A percentile compares a stretch with the other conserved stretches of the same genome.
Conservation (phyloP, 768 basidiomycete genomes). For the Tulasnella sp. region DNA sequence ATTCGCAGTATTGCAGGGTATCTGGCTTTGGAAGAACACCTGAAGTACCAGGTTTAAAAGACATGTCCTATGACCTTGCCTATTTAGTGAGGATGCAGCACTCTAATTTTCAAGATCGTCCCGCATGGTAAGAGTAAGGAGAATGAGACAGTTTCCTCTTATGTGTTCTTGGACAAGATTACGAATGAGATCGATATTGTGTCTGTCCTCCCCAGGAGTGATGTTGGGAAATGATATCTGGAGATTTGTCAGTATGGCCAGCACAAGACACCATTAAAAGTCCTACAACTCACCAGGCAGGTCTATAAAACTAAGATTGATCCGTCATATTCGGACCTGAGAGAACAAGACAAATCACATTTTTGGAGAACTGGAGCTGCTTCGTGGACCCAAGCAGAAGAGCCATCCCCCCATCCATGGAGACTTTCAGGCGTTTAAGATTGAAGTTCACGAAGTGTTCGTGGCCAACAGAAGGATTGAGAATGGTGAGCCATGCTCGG, state of each 20-base stretch:
- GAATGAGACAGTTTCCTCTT: constrained; percentile 40
- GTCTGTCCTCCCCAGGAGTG: constrained; percentile 25
- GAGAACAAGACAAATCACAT: constrained; percentile 35
- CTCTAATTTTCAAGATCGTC: constrained; percentile 57
- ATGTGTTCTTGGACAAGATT: constrained; percentile 39
- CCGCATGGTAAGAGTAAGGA: constrained; percentile 36
- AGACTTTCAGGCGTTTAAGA: constrained; percentile 4
- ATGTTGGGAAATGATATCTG: constrained; percentile 50
- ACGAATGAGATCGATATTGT: constrained; percentile 34
- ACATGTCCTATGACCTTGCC: constrained; percentile 38
- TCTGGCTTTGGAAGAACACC: constrained; percentile 64
- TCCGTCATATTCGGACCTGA: constrained; percentile 31
- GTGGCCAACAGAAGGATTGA: constrained; percentile 23
- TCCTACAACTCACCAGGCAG: constrained; percentile 22
- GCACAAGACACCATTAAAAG: constrained; percentile 10
- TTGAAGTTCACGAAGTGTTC: too few relatives aligned
- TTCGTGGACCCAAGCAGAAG: constrained; percentile 18
- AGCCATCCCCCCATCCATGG: constrained; percentile 1
- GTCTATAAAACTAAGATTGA: constrained; percentile 23
- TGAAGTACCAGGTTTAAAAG: constrained; percentile 20
- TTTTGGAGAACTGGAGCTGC: constrained; percentile 38
- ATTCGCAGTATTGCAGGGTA: constrained; percentile 33
- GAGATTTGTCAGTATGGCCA: too few relatives aligned
- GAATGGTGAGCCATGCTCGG: constrained; percentile 45
- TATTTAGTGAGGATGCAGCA: constrained; percentile 41